Conservation (phyloP, 106 monocot species). For the Iris macrosiphon region DNA sequence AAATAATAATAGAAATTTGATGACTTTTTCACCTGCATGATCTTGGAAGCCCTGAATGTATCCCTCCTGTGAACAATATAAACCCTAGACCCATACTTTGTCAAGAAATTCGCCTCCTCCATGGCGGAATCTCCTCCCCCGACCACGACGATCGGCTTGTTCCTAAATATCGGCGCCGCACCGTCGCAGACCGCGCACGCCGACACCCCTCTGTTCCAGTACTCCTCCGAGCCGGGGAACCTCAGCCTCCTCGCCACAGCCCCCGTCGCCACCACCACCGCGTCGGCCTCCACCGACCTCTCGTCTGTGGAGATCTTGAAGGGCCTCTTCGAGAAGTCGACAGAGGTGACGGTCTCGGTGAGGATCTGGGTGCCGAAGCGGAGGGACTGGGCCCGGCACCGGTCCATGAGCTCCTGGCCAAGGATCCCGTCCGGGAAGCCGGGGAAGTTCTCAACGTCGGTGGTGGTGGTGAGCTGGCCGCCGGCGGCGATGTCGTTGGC, state of each 20-base stretch:
- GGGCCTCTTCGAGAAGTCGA: conserved; percentile 64
- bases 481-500: conserved; percentile 84
- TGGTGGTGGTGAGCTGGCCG: conserved; percentile 84
- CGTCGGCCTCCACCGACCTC: conserved; percentile 58
- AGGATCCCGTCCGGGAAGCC: conserved; percentile 78
- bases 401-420: conserved; percentile 71
- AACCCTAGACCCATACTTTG: conserved; percentile 86
- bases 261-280: conserved; percentile 80
- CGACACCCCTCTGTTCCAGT: conserved; percentile 86
- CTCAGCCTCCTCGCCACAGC: conserved; percentile 82
- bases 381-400: conserved; percentile 57
- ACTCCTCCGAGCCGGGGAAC: conserved; percentile 56
- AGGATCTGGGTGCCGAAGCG: conserved; percentile 65
- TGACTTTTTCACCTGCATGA: conserved; percentile 77
- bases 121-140: conserved; percentile 92
- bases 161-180: conserved; percentile 85
- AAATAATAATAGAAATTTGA: no score
- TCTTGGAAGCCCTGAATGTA: conserved; percentile 82
- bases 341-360: conserved; percentile 64
- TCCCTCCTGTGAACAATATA: conserved; percentile 84
- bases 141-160: conserved; percentile 63
- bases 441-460: conserved; percentile 91
- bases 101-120: conserved; percentile 95
- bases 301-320: conserved; percentile 47
- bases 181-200: conserved; percentile 98